Conservation (phyloP, 805 yeast species). For the Nakazawaea molendinolei region DNA sequence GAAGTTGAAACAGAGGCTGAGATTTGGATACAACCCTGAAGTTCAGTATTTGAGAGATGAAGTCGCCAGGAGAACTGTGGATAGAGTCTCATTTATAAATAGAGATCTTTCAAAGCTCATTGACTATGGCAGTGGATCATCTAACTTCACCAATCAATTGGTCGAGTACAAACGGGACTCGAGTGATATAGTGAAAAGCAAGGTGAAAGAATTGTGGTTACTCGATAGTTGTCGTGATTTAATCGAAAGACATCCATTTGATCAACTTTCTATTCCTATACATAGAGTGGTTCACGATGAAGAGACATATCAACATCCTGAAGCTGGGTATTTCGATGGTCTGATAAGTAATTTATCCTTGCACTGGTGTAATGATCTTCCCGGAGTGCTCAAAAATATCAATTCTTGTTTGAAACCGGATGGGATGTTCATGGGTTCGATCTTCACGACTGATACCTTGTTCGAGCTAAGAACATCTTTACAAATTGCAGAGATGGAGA, state of each 20-base stretch:
- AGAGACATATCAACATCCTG: constrained; percentile 40
- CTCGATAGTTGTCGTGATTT: constrained; percentile 53
- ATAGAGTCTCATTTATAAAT: constrained; percentile 66
- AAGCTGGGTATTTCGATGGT: constrained; percentile 52
- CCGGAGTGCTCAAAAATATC: constrained; percentile 50
- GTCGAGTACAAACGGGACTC: constrained; percentile 24
- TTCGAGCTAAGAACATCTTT: constrained; percentile 74
- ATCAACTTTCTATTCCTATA: too few species aligned
- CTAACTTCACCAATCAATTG: constrained; percentile 36
- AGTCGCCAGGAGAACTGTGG: constrained; percentile 65
- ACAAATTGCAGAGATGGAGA: constrained; percentile 77
- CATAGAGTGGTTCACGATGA: constrained; percentile 58
- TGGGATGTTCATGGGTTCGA: constrained; percentile 74
- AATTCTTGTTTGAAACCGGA: constrained; percentile 63
- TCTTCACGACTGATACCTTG: constrained; percentile 82
- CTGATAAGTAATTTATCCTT: constrained; percentile 65
- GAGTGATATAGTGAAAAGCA: constrained; percentile 39
- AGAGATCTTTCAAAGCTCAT: constrained; percentile 53
- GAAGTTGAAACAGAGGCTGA: constrained; percentile 54
- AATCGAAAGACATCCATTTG: constrained; percentile 50
- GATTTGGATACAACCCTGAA: constrained; percentile 39
- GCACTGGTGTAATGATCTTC: constrained; percentile 88
- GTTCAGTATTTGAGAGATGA: constrained; percentile 74
- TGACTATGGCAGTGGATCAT: constrained; percentile 72
- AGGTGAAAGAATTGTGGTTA: constrained; percentile 54